These are phyloP conservation scores for Pichia sp. DNA, from an alignment of 1,139 yeast species.

Conservation along the genomic window DNA sequence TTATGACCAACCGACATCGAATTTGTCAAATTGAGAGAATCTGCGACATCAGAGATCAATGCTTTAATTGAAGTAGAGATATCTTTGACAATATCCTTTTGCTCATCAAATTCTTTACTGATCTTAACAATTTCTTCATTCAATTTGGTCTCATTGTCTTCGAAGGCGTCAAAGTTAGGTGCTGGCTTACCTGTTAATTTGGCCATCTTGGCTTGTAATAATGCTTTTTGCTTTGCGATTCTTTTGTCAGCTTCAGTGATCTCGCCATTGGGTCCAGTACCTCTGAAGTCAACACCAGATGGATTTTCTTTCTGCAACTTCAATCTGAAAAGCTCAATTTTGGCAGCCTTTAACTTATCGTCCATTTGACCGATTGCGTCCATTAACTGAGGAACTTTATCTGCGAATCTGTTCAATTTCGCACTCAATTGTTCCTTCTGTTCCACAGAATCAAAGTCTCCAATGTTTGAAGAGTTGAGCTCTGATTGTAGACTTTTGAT, in stretches of 20 bases:
- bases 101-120: constrained; percentile 51
- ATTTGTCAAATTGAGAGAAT: constrained; percentile 42
- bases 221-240: constrained; percentile 73
- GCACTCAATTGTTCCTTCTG: constrained; percentile 43
- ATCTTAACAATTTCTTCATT: constrained; percentile 54
- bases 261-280: constrained; percentile 82
- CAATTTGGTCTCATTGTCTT: constrained; percentile 53
- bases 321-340: constrained; percentile 57
- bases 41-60: constrained; percentile 59
- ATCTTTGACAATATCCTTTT: constrained; percentile 60
- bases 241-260: constrained; percentile 77
- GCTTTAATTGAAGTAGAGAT: constrained; percentile 71
- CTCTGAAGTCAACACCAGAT: constrained; percentile 57
- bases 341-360: constrained; percentile 62
- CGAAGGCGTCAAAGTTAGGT: constrained; percentile 45
- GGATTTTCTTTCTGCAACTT: constrained; percentile 63
- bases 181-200: constrained; percentile 76
- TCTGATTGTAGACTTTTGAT: constrained; percentile 52
- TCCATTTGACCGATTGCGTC: constrained; percentile 60
- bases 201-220: constrained; percentile 81
- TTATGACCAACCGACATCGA: constrained; percentile 54
- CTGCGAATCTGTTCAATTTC: constrained; percentile 55
- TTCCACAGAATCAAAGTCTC: constrained; percentile 31
- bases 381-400: constrained; percentile 66
- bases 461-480: constrained; percentile 28